Evolutionary conservation across 306 rosid genomes (phyloP).

Genomic region (Sphenostylis stenocarpa): DNA sequence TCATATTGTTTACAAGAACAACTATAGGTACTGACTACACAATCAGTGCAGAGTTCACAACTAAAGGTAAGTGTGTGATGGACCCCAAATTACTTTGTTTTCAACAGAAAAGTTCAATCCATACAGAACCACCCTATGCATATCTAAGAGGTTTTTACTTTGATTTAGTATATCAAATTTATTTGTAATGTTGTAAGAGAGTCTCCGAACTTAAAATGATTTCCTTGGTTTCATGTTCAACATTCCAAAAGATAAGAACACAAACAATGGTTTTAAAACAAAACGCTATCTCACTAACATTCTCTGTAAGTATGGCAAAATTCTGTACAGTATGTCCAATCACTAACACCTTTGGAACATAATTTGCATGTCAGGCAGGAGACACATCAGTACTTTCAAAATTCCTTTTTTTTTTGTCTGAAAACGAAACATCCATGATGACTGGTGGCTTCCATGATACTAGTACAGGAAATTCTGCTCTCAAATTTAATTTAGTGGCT

Average conservation of each 20-base stretch:
- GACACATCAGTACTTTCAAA: constrained; percentile 13
- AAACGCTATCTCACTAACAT: not conserved
- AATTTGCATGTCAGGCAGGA: constrained; percentile 3
- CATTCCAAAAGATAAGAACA: not conserved
- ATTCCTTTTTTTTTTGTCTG: not conserved
- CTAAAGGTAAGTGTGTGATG: not conserved
- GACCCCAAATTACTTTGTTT: not conserved
- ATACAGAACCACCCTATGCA: not conserved
- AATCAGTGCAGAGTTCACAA: not conserved
- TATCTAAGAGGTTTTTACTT: not conserved
- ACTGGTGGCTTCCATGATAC: constrained; percentile 1
- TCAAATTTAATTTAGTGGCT: constrained; percentile 32
- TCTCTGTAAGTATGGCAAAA: constrained; percentile 1
- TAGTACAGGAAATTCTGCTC: constrained; percentile 11
- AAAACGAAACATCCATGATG: not conserved
- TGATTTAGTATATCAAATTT: not conserved
- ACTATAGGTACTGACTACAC: not conserved
- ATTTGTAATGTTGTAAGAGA: not conserved
- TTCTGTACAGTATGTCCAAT: constrained; percentile 28
- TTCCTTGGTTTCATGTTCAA: not conserved
- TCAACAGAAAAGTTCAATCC: not conserved
- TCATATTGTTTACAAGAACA: no score
- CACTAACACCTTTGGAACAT: not conserved
- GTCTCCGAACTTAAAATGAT: not conserved
- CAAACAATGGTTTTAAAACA: not conserved